Evolutionary conservation across 2,329 filamentous ascomycete species (phyloP).

Genomic region (Penicillium sp.): DNA sequence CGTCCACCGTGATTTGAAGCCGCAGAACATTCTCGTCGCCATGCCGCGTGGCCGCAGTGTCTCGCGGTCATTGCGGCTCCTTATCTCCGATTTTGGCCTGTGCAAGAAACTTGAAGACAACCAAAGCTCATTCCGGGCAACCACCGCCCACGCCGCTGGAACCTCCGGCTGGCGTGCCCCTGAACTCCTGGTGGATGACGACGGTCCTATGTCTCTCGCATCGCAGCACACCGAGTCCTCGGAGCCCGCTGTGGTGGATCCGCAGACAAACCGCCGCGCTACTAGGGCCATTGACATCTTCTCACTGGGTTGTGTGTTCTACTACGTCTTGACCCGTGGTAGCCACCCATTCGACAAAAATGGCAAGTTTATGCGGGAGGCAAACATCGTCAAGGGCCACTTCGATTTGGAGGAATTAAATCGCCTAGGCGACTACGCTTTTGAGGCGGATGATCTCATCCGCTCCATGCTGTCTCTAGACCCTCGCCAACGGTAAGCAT

Average conservation of each 20-base stretch:
- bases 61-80: slow-evolving; percentile 71
- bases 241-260: slow-evolving; percentile 55
- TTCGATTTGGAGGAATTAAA: slow-evolving; percentile 71
- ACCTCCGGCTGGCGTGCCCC: slow-evolving; percentile 97
- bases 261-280: slow-evolving; percentile 68
- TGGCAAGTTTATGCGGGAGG: slow-evolving; percentile 90
- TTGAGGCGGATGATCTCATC: slow-evolving; percentile 85
- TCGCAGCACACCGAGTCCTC: slow-evolving; percentile 47
- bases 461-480: slow-evolving; percentile 71
- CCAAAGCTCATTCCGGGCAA: slow-evolving; percentile 91
- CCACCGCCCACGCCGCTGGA: slow-evolving; percentile 87
- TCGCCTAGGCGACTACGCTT: slow-evolving; percentile 75
- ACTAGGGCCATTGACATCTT: slow-evolving; percentile 98
- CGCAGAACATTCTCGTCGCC: slow-evolving; percentile 90
- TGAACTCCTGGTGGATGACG: slow-evolving; percentile 81
- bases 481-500: slow-evolving; percentile 54
- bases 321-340: slow-evolving; percentile 93
- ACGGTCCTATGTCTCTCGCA: slow-evolving; percentile 42
- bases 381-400: slow-evolving; percentile 91
- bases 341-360: slow-evolving; percentile 92
- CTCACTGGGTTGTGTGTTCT: slow-evolving; percentile 95
- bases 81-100: slow-evolving; percentile 96
- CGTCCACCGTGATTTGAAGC: slow-evolving; percentile 95
- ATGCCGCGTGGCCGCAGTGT: slow-evolving; percentile 53
- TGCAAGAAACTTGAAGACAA: slow-evolving; percentile 96